A percentile compares a stretch with the other conserved stretches of the same genome.
Conservation (phyloP, 129 eudicot species). For the Sambucus nigra region DNA sequence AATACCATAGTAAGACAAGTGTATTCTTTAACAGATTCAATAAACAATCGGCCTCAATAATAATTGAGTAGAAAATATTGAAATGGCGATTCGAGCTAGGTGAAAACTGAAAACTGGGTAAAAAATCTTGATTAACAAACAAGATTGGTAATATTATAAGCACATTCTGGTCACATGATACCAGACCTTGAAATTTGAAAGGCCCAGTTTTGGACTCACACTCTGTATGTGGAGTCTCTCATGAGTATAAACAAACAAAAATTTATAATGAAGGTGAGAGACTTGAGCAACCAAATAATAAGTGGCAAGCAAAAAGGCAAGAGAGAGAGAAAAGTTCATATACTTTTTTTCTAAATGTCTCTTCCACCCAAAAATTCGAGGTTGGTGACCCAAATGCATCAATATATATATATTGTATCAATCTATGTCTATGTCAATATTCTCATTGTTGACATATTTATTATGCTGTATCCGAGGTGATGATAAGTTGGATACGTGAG, state of each 20-base stretch:
- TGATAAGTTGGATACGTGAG: conserved; percentile 17
- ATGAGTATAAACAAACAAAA: conserved; percentile 31
- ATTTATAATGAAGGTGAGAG: conserved; percentile 8
- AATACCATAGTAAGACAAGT: too few species aligned
- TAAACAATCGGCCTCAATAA: too few species aligned
- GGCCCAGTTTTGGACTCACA: conserved; percentile 15
- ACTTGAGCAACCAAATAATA: conserved; percentile 3
- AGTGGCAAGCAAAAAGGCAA: conserved; percentile 10
- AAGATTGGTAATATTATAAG: background rate
- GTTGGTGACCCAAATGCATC: conserved; percentile 10
- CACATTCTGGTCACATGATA: conserved; percentile 19
- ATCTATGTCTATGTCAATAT: background rate
- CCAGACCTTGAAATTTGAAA: conserved; percentile 13
- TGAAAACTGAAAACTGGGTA: background rate
- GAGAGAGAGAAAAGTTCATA: conserved; percentile 4
- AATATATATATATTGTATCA: background rate
- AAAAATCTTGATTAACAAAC: too few species aligned
- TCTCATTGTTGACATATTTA: conserved; percentile 17
- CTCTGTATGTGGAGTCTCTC: conserved; percentile 8
- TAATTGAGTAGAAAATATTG: background rate
- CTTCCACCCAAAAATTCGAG: conserved; percentile 15
- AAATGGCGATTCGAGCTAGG: background rate
- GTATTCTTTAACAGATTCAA: too few species aligned
- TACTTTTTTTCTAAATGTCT: conserved; percentile 18
- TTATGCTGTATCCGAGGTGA: conserved; percentile 19